phyloP scores from a whole-genome alignment of 1,284 basidiomycete species.

The Ustilago curta region DNA sequence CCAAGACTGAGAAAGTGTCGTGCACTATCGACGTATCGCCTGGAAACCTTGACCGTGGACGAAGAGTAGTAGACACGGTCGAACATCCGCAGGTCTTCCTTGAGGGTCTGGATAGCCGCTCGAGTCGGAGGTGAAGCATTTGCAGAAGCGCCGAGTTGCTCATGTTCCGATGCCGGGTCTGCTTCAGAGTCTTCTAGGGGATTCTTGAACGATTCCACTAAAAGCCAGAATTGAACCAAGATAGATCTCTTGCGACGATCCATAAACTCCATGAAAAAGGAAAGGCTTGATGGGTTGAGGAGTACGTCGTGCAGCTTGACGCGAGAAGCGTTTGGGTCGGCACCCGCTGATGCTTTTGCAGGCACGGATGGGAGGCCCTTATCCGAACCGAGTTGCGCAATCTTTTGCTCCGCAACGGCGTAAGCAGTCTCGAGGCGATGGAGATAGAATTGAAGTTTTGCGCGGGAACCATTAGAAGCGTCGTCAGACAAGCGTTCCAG shows the following conservation, averaged over 20 bases:
- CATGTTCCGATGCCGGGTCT: slow-evolving; percentile 72
- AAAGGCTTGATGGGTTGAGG: slow-evolving; percentile 85
- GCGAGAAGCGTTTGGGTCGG: slow-evolving; percentile 42
- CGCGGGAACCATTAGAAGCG: slow-evolving; percentile 20
- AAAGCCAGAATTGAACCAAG: slow-evolving; percentile 95
- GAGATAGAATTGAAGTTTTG: slow-evolving; percentile 76
- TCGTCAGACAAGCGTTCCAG: slow-evolving; percentile 40
- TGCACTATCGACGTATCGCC: slow-evolving; percentile 78
- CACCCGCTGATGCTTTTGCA: slow-evolving; percentile 39
- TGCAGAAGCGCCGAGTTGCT: slow-evolving; percentile 32
- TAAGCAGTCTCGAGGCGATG: slow-evolving; percentile 89
- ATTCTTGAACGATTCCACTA: slow-evolving; percentile 96
- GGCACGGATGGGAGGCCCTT: slow-evolving; percentile 28
- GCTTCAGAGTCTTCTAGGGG: slow-evolving; percentile 77
- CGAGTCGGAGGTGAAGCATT: slow-evolving; percentile 21
- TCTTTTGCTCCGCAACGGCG: slow-evolving; percentile 84
- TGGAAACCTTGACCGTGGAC: slow-evolving; percentile 75
- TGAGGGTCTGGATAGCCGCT: slow-evolving; percentile 73
- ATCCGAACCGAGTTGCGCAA: slow-evolving; percentile 77
- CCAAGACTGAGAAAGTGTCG: slow-evolving; percentile 74
- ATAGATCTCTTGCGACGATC: slow-evolving; percentile 85
- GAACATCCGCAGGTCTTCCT: slow-evolving; percentile 88
- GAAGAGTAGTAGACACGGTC: slow-evolving; percentile 84
- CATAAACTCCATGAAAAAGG: slow-evolving; percentile 98
- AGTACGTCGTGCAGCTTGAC: slow-evolving; percentile 75